Evolutionary conservation across 1,139 yeast genomes (phyloP), one percentile per base, ranked within the genome.

Genomic region (Hansenula lynferdii): DNA sequence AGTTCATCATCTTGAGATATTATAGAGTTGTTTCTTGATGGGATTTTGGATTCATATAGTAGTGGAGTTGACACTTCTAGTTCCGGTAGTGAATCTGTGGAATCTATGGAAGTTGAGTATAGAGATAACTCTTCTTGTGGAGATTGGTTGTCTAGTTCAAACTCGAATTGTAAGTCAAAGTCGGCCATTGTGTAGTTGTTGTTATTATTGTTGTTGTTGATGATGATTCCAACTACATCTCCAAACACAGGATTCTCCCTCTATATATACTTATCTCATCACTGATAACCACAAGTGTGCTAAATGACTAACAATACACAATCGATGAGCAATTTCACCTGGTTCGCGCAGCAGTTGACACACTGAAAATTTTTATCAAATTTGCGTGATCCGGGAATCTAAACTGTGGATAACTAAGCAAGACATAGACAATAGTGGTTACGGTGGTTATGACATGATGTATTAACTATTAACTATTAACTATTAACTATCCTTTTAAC

Each of bases 21-120:
- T 9, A 45, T 37, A 16, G 50, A 43, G 31, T 35, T 41, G 36
- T 37, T 27, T 38, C 53, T 41, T 23, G 35, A 21, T 15, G 41
- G 23, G 24, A 43, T 41, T 35, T 36, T 40, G 11, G 54, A 48
- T 24, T 51, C 52, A 36, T 50, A 51, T 26, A 51, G 35, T 11
- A 50, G 39, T 8, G 54, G 56, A 14, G 53, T 49, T 18, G 40
- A 37, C 6, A 45, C 45, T 33, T 48, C 53, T 6, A 42, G n/a
- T 3, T 47, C 49, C 4, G 43, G 38, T 7, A 47, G 26, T 6
- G 50, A 43, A 15, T 37, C 38, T 7, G 43, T 31, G 14, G 49
- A 45, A 16, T 34, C 45, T 20, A 45, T 33, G 4, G 50, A 47
- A 28, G 40, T 34, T n/a, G 49, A 42, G 40, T 47, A 47, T 23